Evolutionary conservation across 257 asterid species (phyloP).

Genomic region (Handroanthus guayacan): DNA sequence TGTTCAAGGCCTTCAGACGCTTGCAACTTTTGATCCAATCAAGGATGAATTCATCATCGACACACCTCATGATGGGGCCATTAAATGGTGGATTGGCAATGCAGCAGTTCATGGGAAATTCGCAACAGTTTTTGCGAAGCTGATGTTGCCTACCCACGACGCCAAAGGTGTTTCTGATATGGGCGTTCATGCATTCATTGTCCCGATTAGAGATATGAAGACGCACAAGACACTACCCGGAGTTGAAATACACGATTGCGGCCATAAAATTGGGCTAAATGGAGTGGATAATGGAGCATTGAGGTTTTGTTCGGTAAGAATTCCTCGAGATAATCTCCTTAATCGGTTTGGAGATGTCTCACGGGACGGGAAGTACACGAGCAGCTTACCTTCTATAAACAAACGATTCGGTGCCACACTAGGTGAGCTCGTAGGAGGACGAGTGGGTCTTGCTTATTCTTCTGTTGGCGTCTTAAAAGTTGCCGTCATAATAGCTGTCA

Average conservation of each 20-base stretch:
- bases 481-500: conserved; percentile 76
- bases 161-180: conserved; percentile 76
- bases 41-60: conserved; percentile 82
- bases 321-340: conserved; percentile 92
- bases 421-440: conserved; percentile 98
- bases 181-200: conserved; percentile 99
- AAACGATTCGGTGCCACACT: conserved; percentile 95
- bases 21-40: conserved; percentile 83
- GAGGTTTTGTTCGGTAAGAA: conserved; percentile 80
- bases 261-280: conserved; percentile 92
- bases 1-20: conserved; percentile 94
- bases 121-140: conserved; percentile 94
- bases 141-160: conserved; percentile 83
- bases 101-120: conserved; percentile 99
- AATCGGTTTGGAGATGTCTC: conserved; percentile 94
- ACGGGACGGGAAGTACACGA: conserved; percentile 87
- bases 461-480: conserved; percentile 91
- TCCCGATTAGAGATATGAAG: conserved; percentile 84
- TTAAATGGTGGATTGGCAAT: conserved; percentile 99
- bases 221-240: conserved; percentile 80
- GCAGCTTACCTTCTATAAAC: conserved; percentile 79
- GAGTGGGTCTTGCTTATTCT: conserved; percentile 95
- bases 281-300: conserved; percentile 98
- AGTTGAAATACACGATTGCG: conserved; percentile 91
- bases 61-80: conserved; percentile 98